Evolutionary conservation across 805 yeast genomes (phyloP), one percentile per base, ranked within the genome.

Genomic region (Ogataea polymorpha): DNA sequence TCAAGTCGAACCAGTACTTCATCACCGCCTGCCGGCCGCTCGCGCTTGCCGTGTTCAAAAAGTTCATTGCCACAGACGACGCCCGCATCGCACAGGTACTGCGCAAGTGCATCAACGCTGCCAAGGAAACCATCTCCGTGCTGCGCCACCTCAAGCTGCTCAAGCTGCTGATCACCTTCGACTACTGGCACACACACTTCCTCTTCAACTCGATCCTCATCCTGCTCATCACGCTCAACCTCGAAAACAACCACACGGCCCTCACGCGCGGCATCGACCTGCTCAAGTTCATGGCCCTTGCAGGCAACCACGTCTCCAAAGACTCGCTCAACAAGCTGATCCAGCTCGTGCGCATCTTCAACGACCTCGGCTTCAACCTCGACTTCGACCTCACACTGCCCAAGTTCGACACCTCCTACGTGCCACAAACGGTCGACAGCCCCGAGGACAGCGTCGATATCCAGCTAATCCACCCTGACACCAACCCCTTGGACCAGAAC

Each of bases 171-270:
- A 61, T 63, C 5, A 60, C 66, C 14, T 65, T 59, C 54, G 71
- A 67, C 24, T 66, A 65, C 47, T 65, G 68, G 66, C 70, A 67
- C 48, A 63, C 65, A 4, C 64, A 67, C 43, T 65, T 62, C 44
- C 53, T 67, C 32, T 66, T 65, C 43, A 57, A 66, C 15, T 55
- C 71, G 0, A 44, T 65, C 8, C 42, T 65, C 35, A 59, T 67
- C 11, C 48, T 59, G 29, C 37, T 51, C 21, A 56, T 57, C 35
- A 52, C 59, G 8, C 41, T 45, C 34, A 41, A 35, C 14, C 36
- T 40, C 20, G 47, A 46, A 39, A 39, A 39, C 33, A 47, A 48
- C 29, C 24, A 15, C 14, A 24, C 33, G 6, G 30, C 39, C 20
- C 32, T 54, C 34, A 23, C 31, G 14, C 35, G 45, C 13, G 61